Evolutionary conservation across 768 basidiomycete genomes (phyloP), one percentile per base, ranked within the genome.

Genomic region (Sistotremastrum niveocremeum): DNA sequence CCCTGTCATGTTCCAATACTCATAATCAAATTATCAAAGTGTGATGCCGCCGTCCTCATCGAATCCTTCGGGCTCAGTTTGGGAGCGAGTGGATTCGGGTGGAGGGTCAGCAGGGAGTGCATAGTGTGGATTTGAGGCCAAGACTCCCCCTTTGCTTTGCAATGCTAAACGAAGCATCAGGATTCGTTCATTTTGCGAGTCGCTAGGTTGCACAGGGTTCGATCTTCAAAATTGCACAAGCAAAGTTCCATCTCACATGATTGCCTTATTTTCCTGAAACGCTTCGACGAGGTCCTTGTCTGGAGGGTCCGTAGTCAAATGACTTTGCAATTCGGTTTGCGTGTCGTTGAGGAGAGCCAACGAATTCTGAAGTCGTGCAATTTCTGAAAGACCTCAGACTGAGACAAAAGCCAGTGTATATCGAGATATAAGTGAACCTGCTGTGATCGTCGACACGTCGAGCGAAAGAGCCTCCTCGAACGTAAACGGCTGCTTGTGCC

Each of bases 111-210:
- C 28, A 7, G 43, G 45, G 6, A 61, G 47, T 41, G 68, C 65
- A 56, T 76, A 78, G 57, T 81, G 78, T n/a, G 56, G 50, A n/a
- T 64, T 63, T 44, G 62, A 51, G 39, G 60, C 46, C 7, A 52
- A 50, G 7, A 78, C 60, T 2, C 81, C 81, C 53, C 54, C 49
- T 34, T 81, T 83, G 55, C 79, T 71, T 12, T 64, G 61, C 46
- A 86, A 62, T 5, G 79, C 83, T 54, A 79, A 63, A 58, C 71
- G 75, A 44, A 86, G 67, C 44, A 87, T 84, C 30, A 63, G 62
- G 48, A 86, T 74, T 20, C 85, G 70, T 55, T 89, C 86, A 55
- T 81, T 73, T 61, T 88, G 86, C 6, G 85, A 84, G 5, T 72
- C 80, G 51, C 86, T 88, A 54, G 32, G 39, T 42, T 49, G 43